Percentiles rank a stretch among this genome's conserved stretches.
Evolutionary conservation across 83 land plant species (phyloP).

Genomic region (Diphasiastrum complanatum): DNA sequence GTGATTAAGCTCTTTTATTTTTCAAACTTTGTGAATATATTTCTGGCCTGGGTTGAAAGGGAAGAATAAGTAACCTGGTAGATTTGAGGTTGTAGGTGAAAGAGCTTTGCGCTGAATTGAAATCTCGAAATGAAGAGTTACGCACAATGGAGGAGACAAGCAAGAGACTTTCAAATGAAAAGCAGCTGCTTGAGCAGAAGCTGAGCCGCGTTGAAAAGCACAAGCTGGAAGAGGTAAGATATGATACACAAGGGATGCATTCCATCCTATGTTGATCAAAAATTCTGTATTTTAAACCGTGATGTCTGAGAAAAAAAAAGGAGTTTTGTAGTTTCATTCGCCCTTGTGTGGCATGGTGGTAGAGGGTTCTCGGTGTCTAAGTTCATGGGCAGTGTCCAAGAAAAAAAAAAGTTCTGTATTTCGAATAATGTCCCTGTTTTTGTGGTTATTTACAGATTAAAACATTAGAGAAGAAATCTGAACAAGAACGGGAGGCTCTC

Average conservation of each 20-base stretch:
- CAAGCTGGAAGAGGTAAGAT: slow-evolving; percentile 59
- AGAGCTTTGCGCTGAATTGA: slow-evolving; percentile 62
- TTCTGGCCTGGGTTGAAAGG: no score
- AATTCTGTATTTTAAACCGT: no score
- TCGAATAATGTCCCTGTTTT: not conserved
- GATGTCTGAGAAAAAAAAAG: no score
- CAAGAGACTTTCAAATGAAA: slow-evolving; percentile 58
- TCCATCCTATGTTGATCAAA: no score
- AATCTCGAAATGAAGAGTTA: slow-evolving; percentile 47
- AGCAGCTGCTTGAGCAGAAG: slow-evolving; percentile 67
- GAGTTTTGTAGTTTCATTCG: no score
- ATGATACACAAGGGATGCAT: no score
- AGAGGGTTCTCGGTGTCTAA: no score
- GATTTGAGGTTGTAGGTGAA: slow-evolving; percentile 21
- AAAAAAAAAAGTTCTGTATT: no score
- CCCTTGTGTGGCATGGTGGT: no score
- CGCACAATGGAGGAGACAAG: slow-evolving; percentile 46
- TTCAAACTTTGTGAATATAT: no score
- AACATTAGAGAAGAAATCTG: slow-evolving; percentile 38
- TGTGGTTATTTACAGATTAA: slow-evolving; percentile 48
- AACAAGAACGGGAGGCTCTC: slow-evolving; percentile 52
- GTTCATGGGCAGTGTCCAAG: no score
- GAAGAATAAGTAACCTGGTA: not conserved
- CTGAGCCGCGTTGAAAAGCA: slow-evolving; percentile 62
- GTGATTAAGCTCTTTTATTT: no score